A percentile compares a stretch with the other conserved stretches of the same genome.
Conservation (phyloP, 495 filamentous ascomycete species). For the Aspergillus coremiiformis region DNA sequence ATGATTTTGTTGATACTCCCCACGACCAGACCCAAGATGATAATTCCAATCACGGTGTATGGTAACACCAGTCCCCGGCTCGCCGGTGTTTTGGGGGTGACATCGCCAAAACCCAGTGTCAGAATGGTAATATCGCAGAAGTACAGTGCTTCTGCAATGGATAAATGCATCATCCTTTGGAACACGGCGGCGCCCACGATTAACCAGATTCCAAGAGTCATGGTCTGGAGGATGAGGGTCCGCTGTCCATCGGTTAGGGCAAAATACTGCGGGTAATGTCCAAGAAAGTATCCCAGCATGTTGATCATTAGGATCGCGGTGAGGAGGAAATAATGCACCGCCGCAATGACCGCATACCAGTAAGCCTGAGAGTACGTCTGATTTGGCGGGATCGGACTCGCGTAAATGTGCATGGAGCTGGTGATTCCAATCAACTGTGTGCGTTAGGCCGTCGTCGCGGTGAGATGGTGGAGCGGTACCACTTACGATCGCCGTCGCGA, state of each 20-base stretch:
- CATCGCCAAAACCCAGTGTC: conserved; percentile 60
- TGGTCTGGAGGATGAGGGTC: conserved; percentile 59
- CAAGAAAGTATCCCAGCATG: conserved; percentile 69
- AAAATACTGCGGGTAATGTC: conserved; percentile 72
- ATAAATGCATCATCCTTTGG: conserved; percentile 37
- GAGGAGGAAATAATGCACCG: conserved; percentile 56
- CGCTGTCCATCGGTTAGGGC: conserved; percentile 64
- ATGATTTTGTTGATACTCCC: conserved; percentile 71
- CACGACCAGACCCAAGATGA: conserved; percentile 81
- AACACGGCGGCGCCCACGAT: conserved; percentile 54
- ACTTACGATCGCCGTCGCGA: conserved; percentile 59
- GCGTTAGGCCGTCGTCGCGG: conserved; percentile 1
- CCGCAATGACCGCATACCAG: conserved; percentile 69
- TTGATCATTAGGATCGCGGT: conserved; percentile 63
- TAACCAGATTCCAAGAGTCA: conserved; percentile 55
- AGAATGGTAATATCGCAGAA: conserved; percentile 61
- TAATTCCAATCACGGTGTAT: conserved; percentile 76
- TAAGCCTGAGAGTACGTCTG: conserved; percentile 67
- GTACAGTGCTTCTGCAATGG: conserved; percentile 52
- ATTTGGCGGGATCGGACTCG: conserved; percentile 48
- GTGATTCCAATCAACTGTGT: conserved; percentile 53
- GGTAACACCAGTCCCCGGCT: conserved; percentile 69
- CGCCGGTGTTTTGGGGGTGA: conserved; percentile 37
- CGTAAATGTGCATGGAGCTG: conserved; percentile 52
- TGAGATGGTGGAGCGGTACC: background rate